A percentile compares a stretch with the other conserved stretches of the same genome.
Evolutionary conservation across 2,329 filamentous ascomycete genomes (phyloP).

Genomic region (Epichloe aotearoae): DNA sequence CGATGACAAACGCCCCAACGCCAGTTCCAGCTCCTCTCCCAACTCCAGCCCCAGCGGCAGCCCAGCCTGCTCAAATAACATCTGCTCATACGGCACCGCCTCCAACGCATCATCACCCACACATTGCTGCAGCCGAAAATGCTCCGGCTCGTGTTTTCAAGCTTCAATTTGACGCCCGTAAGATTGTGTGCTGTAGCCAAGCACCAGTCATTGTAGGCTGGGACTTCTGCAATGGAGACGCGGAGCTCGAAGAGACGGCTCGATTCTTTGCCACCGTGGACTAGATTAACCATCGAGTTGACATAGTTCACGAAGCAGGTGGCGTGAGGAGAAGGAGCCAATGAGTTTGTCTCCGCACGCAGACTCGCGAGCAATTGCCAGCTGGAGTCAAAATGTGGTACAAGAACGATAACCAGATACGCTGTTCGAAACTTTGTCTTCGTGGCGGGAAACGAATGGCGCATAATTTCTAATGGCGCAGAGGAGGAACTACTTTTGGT

Average conservation of each 20-base stretch:
- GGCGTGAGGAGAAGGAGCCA: neutral
- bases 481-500: neutral
- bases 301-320: neutral
- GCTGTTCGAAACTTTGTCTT: neutral
- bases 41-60: conserved; percentile 3
- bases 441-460: neutral
- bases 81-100: neutral
- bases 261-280: conserved; percentile 60
- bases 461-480: neutral
- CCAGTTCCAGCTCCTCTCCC: neutral
- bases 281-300: conserved; percentile 7
- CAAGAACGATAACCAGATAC: neutral
- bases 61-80: conserved; percentile 11
- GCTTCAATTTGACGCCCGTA: conserved; percentile 83
- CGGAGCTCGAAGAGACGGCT: conserved; percentile 63
- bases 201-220: conserved; percentile 87
- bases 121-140: conserved; percentile 31
- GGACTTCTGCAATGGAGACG: conserved; percentile 88
- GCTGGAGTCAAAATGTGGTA: neutral
- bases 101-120: conserved; percentile 25
- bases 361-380: too few species aligned
- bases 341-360: neutral
- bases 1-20: neutral
- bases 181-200: conserved; percentile 91
- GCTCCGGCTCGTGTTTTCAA: conserved; percentile 69